Conservation (phyloP, 2,329 filamentous ascomycete species). For the Xylaria sp. region DNA sequence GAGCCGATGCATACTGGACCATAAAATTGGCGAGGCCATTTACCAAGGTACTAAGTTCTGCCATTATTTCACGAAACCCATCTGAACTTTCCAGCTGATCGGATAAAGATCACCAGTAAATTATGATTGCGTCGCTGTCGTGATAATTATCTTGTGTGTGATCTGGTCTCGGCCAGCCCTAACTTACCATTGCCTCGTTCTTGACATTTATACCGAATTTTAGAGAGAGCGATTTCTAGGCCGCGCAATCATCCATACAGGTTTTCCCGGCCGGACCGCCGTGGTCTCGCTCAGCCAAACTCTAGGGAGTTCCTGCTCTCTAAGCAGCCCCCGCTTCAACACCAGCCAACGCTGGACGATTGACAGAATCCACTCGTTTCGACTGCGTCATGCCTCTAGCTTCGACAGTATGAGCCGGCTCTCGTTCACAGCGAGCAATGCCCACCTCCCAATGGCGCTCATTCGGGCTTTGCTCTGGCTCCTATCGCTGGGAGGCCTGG, state of each 20-base stretch:
- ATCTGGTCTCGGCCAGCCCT: background rate
- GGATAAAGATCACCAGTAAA: background rate
- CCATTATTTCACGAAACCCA: background rate
- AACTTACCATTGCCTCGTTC: background rate
- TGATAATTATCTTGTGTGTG: background rate
- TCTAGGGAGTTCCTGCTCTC: background rate
- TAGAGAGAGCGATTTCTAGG: background rate
- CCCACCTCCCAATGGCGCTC: constrained; percentile 36
- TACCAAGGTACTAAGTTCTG: background rate
- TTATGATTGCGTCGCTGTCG: background rate
- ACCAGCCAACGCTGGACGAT: background rate
- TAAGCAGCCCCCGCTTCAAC: background rate
- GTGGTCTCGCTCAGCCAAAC: constrained; percentile 15
- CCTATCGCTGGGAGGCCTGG: constrained; percentile 32
- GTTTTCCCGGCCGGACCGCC: background rate
- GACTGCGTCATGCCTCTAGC: constrained; percentile 26
- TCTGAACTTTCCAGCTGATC: background rate
- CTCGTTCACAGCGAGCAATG: constrained; percentile 21
- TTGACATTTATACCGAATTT: background rate
- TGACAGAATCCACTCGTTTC: background rate
- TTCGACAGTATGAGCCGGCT: constrained; percentile 14
- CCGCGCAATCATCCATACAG: constrained; percentile 14
- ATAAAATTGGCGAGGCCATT: constrained; percentile 6
- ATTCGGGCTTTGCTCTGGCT: constrained; percentile 40
- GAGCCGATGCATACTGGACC: background rate